Evolutionary conservation across 2,329 filamentous ascomycete genomes (phyloP).

Genomic region (Phialophora tarda): DNA sequence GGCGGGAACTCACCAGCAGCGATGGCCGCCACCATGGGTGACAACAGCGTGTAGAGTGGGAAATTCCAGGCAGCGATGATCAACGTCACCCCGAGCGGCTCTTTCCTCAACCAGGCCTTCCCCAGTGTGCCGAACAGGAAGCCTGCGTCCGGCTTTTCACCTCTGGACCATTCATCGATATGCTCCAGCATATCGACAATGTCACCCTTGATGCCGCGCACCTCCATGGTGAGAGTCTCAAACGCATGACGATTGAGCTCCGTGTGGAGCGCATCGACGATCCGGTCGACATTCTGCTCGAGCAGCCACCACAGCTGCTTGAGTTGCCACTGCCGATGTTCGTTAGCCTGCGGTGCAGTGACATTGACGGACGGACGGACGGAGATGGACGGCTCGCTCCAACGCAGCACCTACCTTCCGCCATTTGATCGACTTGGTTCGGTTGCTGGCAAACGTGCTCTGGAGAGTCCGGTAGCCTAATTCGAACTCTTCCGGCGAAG

Average conservation of each 20-base stretch:
- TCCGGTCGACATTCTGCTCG: conserved; percentile 47
- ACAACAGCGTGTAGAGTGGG: conserved; percentile 48
- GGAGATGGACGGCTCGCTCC: background rate
- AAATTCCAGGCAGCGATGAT: conserved; percentile 47
- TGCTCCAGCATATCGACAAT: conserved; percentile 48
- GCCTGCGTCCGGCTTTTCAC: conserved; percentile 42
- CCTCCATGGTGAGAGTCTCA: conserved; percentile 45
- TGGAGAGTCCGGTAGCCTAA: conserved; percentile 27
- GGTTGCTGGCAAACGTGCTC: conserved; percentile 42
- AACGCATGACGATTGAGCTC: conserved; percentile 48
- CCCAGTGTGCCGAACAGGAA: conserved; percentile 44
- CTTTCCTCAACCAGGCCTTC: conserved; percentile 48
- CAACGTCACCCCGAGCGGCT: conserved; percentile 46
- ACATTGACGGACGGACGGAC: background rate
- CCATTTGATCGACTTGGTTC: conserved; percentile 49
- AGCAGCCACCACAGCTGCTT: conserved; percentile 52
- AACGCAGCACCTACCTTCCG: conserved; percentile 40
- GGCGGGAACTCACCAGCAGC: conserved; percentile 42
- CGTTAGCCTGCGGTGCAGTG: conserved; percentile 1
- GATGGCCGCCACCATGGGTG: conserved; percentile 49
- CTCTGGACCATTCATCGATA: conserved; percentile 51
- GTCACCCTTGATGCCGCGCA: conserved; percentile 45
- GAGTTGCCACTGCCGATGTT: conserved; percentile 44
- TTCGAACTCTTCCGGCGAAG: conserved; percentile 9
- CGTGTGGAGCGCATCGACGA: conserved; percentile 44